Conservation (phyloP, 768 basidiomycete genomes). For the Clitopilus passeckerianus region DNA sequence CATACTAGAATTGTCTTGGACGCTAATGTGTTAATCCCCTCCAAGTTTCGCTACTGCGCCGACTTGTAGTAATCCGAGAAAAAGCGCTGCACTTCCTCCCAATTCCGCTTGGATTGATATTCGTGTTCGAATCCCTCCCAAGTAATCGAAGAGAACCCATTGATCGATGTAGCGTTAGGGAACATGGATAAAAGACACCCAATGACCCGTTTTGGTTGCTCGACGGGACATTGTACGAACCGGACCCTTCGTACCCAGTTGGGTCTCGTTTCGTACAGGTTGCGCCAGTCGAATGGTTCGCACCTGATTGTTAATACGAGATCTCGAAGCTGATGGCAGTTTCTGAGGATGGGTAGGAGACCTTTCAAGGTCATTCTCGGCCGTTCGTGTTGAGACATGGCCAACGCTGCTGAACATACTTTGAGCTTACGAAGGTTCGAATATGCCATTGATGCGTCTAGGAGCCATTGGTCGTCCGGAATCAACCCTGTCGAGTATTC, state of each 20-base stretch:
- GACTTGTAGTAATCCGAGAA: neutral
- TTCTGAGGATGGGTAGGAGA: neutral
- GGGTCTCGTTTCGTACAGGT: neutral
- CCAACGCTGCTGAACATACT: too few species aligned
- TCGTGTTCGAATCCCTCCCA: neutral
- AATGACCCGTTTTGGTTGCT: neutral
- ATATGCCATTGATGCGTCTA: too few species aligned
- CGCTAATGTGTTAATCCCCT: too few species aligned
- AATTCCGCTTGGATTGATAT: neutral
- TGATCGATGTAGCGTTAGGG: neutral
- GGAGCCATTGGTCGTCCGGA: too few species aligned
- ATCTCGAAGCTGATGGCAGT: neutral
- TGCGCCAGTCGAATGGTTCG: neutral
- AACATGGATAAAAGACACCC: neutral
- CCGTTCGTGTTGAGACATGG: too few species aligned
- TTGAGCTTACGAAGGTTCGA: too few species aligned
- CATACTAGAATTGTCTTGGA: too few species aligned
- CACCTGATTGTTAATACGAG: neutral
- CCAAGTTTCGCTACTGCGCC: too few species aligned
- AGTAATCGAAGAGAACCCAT: neutral
- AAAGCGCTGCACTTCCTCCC: neutral
- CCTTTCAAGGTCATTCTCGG: neutral
- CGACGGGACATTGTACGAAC: neutral
- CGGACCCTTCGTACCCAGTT: neutral
- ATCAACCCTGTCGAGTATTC: too few species aligned